A percentile compares a stretch with the other conserved stretches of the same genome.
These are phyloP conservation scores for Fragaria vesca DNA, from an alignment of 306 rosid species.

Conservation along the genomic window DNA sequence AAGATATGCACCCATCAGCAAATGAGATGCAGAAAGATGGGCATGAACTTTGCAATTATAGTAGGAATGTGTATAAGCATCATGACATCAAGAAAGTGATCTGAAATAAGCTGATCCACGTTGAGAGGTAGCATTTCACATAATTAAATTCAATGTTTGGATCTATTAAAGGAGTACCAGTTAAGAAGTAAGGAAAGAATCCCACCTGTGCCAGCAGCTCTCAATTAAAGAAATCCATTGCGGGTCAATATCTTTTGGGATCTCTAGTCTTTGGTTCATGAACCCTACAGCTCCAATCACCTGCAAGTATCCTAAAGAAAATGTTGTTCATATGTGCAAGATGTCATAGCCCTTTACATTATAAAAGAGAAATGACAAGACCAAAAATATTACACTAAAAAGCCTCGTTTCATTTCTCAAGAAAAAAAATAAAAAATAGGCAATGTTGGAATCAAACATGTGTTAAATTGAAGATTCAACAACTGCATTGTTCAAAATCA, in stretches of 20 bases:
- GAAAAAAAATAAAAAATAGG: too few relatives aligned
- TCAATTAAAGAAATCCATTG: constrained; percentile 82
- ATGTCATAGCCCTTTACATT: not conserved
- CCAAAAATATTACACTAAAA: not conserved
- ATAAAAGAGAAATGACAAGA: not conserved
- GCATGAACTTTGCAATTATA: not conserved
- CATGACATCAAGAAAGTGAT: not conserved
- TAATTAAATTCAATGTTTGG: constrained; percentile 13
- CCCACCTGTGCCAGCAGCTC: constrained; percentile 90
- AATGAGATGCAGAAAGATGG: not conserved
- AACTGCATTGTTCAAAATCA: not conserved
- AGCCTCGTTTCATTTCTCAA: not conserved
- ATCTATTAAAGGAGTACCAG: not conserved
- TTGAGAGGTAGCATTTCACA: constrained; percentile 15
- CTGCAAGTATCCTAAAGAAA: constrained; percentile 60
- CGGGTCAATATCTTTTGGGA: constrained; percentile 84
- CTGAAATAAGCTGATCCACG: not conserved
- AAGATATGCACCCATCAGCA: not conserved
- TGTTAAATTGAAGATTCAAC: not conserved
- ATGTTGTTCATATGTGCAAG: constrained; percentile 42
- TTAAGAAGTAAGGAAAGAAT: constrained; percentile 4
- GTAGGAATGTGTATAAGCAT: not conserved
- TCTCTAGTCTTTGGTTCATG: constrained; percentile 92
- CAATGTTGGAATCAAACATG: not conserved
- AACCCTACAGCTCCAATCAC: constrained; percentile 99